phyloP scores from a whole-genome alignment of 2,329 filamentous ascomycete genomes.

The Penicillium freii region DNA sequence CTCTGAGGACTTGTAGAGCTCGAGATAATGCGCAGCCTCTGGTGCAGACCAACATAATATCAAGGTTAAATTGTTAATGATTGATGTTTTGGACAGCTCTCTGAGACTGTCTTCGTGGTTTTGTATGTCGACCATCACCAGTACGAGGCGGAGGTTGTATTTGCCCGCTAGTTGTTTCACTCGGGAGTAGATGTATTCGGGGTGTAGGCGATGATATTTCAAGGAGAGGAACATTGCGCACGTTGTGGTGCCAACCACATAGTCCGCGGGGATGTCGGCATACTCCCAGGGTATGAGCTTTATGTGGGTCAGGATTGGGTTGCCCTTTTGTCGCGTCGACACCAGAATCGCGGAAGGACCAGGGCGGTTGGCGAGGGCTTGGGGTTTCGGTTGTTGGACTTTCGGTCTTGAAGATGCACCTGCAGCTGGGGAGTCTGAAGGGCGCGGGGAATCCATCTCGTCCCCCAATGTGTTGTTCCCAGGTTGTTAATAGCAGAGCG shows the following conservation, averaged over 20 bases:
- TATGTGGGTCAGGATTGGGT: slow-evolving; percentile 82
- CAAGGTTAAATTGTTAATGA: slow-evolving; percentile 89
- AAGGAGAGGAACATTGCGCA: slow-evolving; percentile 90
- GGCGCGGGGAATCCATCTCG: slow-evolving; percentile 33
- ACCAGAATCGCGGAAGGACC: slow-evolving; percentile 80
- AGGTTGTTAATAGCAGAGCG: neutral
- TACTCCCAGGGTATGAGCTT: slow-evolving; percentile 91
- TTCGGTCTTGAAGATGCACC: slow-evolving; percentile 40
- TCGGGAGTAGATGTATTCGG: slow-evolving; percentile 95
- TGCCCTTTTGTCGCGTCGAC: slow-evolving; percentile 89
- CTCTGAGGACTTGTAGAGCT: slow-evolving; percentile 93
- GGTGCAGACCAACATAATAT: slow-evolving; percentile 92
- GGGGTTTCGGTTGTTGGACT: slow-evolving; percentile 83
- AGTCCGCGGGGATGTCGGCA: slow-evolving; percentile 93
- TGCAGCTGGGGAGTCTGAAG: slow-evolving; percentile 33
- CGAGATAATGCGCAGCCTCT: slow-evolving; percentile 89
- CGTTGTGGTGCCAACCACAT: slow-evolving; percentile 80
- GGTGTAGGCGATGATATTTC: slow-evolving; percentile 95
- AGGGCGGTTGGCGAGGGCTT: slow-evolving; percentile 68
- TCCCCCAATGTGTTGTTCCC: neutral
- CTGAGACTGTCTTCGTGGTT: slow-evolving; percentile 89
- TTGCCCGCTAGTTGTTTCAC: slow-evolving; percentile 80
- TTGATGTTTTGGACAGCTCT: slow-evolving; percentile 85
- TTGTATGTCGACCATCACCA: slow-evolving; percentile 90
- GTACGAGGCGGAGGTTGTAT: slow-evolving; percentile 80